phyloP scores from a whole-genome alignment of 2,329 filamentous ascomycete genomes.

The Alternaria gaisen region DNA sequence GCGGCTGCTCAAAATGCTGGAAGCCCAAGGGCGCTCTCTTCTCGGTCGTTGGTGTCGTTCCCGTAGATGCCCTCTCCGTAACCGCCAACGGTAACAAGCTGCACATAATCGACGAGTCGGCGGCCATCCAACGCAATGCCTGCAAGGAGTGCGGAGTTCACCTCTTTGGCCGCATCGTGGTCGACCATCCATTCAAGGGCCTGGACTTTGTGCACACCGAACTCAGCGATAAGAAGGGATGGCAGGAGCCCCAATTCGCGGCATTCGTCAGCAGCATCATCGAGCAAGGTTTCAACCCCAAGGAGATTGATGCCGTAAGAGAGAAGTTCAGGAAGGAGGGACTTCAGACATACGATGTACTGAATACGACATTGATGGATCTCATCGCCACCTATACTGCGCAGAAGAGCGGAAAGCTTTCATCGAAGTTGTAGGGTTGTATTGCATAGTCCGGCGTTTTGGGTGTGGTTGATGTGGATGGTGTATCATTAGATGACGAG shows the following conservation, averaged over 20 bases:
- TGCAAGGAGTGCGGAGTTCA: constrained; percentile 61
- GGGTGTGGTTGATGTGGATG: background rate
- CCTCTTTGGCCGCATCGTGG: constrained; percentile 72
- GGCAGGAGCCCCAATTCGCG: constrained; percentile 76
- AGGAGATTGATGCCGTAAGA: constrained; percentile 65
- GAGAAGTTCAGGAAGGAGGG: constrained; percentile 63
- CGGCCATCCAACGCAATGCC: constrained; percentile 64
- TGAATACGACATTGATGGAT: constrained; percentile 72
- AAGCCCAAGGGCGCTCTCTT: constrained; percentile 72
- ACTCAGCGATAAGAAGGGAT: constrained; percentile 67
- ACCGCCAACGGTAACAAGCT: constrained; percentile 68
- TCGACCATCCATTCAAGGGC: constrained; percentile 71
- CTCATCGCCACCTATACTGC: constrained; percentile 59
- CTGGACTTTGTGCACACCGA: constrained; percentile 75
- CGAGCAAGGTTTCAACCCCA: constrained; percentile 70
- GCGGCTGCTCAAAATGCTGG: constrained; percentile 77
- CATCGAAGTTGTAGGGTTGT: constrained; percentile 32
- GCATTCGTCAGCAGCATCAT: constrained; percentile 74
- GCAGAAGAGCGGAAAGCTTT: constrained; percentile 54
- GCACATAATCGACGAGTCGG: constrained; percentile 61
- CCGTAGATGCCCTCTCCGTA: constrained; percentile 63
- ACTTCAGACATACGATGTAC: constrained; percentile 69
- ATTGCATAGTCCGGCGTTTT: constrained; percentile 1
- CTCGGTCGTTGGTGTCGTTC: constrained; percentile 69
- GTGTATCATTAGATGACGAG: constrained; percentile 8